A percentile compares a stretch with the other conserved stretches of the same genome.
These are phyloP conservation scores for Prunus padus DNA, from an alignment of 306 rosid genomes.

Conservation along the genomic window DNA sequence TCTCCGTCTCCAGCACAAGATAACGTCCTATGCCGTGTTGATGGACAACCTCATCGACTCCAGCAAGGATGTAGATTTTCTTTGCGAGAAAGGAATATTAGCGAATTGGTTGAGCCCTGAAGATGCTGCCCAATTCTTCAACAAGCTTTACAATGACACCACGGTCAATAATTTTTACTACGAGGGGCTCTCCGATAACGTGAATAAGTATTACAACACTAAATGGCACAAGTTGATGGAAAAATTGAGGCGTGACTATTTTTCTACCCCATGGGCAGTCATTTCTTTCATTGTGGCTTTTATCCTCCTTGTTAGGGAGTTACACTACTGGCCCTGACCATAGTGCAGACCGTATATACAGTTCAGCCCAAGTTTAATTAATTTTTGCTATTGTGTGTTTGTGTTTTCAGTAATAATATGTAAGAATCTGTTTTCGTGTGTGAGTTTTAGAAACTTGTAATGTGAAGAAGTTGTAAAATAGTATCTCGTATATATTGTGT, in stretches of 20 bases:
- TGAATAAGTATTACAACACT: fast-evolving
- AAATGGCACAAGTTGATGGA: neutral
- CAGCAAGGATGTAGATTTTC: neutral
- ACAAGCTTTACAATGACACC: slow-evolving; percentile 10
- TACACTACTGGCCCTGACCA: slow-evolving; percentile 22
- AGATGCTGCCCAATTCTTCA: slow-evolving; percentile 9
- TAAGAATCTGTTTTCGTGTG: too few relatives aligned
- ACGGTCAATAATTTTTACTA: neutral
- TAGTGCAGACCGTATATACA: slow-evolving; percentile 18
- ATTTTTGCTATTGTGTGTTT: neutral
- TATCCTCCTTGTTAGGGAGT: too few relatives aligned
- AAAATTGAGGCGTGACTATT: slow-evolving; percentile 14
- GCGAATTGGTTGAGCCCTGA: slow-evolving; percentile 7
- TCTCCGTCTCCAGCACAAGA: neutral
- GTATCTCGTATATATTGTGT: too few relatives aligned
- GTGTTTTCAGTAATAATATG: too few relatives aligned
- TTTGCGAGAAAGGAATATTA: slow-evolving; percentile 1
- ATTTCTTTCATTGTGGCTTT: neutral
- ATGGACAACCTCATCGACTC: slow-evolving; percentile 23
- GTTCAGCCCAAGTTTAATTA: neutral
- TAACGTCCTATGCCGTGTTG: slow-evolving; percentile 27
- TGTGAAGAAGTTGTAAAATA: too few relatives aligned
- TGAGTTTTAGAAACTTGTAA: too few relatives aligned
- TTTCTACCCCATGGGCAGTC: slow-evolving; percentile 21
- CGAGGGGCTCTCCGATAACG: fast-evolving